Evolutionary conservation across 179 eudicot species (phyloP), one percentile per base, ranked within the genome.

Genomic region (Beta corolliflora): DNA sequence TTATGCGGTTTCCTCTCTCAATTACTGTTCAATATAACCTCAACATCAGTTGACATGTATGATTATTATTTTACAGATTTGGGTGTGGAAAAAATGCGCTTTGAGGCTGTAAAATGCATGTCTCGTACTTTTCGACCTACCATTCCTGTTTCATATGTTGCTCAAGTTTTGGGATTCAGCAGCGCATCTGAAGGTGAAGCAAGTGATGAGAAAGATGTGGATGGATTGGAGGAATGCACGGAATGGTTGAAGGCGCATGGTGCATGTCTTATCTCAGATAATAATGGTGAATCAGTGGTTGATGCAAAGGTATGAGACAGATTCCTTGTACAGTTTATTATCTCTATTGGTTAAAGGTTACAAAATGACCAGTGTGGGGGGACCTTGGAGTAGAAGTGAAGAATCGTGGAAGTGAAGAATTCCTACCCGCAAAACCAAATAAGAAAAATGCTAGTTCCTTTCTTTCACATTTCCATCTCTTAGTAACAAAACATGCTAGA

Each of bases 181-280:
- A 86, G 79, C 83, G 70, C 75, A 76, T 81, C 89, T 82, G 79
- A 85, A 73, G 77, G 73, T 77, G 95, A 89, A 78, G 85, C 85
- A 74, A 82, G 71, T 78, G 91, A 89, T 71, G 93, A 87, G 80
- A 89, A 81, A 79, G 94, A 91, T 41, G 67, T 81, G 23, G 95
- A 91, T 83, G 93, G 93, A 69, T 76, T 89, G 78, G 97, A 93
- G 66, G 98, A 94, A 79, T 95, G 99, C 85, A 77, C 85, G 67
- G 98, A 94, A 79, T 95, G 99, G 99, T 86, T 95, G 83, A 94
- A 90, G 86, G 95, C 98, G 48, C 99, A 95, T 84, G 98, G 99
- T 78, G 97, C 95, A 76, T 92, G 91, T 82, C 92, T 94, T 65
- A 77, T 83, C 80, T 29, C 83, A 7, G 99, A 95, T 73, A 88